Base-by-base conservation (phyloP, 139 green algal genomes). In the Volvox africanus region DNA sequence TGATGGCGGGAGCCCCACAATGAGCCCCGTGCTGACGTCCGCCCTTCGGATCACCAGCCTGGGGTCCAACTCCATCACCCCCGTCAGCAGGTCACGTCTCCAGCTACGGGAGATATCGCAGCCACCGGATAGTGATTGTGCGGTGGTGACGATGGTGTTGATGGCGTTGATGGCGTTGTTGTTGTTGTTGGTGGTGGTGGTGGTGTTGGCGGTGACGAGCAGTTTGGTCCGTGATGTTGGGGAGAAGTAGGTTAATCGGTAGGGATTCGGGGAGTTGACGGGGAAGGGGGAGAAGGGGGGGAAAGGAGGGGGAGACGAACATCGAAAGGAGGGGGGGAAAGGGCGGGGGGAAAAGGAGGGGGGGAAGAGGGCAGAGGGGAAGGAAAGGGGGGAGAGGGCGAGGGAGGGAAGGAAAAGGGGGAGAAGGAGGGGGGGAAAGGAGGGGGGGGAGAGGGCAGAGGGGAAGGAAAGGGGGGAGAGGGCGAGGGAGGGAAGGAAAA, bases 1-100 rank as follows among this genome's bases (percentile, higher is more conserved):
- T 28, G 65, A 61, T 24, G 44, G 28, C 20, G 85, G 76, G 67
- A 89, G 50, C 2, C 85, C 85, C 36, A 88, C 75, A 36, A 90
- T 82, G 3, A 91, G 62, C 19, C 84, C 83, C 12, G 73, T 76
- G 62, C 30, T 30, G 19, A 33, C 36, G 44, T 78, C 73, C 28
- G 80, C 80, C 80, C 83, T 88, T n/a, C 71, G 71, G 0, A 86
- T 73, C 2, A 86, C 61, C 62, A 87, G 33, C 1, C 26, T 26
- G 67, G 82, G 44, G 62, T 92, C 81, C 71, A 92, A 71, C 82
- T 92, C 83, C 89, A 86, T 2, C 24, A 87, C 78, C 18, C 87
- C 77, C 1, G 28, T 71, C 76, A 93, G 75, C 83, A 93, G 82
- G 62, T 93, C 89, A n/a, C 83, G 89, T 0, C 89, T 75, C 90